Evolutionary conservation across 257 asterid species (phyloP), one percentile per base, ranked within the genome.

Genomic region (Nicotiana otophora): DNA sequence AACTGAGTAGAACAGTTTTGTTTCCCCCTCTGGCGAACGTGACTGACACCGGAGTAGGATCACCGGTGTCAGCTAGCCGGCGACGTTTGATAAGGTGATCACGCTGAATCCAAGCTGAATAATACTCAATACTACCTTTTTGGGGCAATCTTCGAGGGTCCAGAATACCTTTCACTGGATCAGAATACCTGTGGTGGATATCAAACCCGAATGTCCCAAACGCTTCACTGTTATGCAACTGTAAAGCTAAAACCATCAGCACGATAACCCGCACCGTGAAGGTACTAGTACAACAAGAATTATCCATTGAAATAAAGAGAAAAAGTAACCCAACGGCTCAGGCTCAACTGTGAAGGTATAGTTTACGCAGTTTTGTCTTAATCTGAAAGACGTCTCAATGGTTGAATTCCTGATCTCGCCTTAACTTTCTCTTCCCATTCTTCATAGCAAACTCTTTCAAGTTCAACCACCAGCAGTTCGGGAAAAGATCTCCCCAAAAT

Each of bases 91-190:
- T 82, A 85, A 90, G 83, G 46, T 84, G 91, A 87, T 96, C 99
- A 61, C 97, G 97, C 84, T 91, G 93, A n/a, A 92, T 97, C 99
- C 94, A 86, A 88, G 96, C 96, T 75, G 97, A 83, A 88, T 85
- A 94, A 90, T 94, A 96, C 72, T 92, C 97, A 48, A 87, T 82
- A 3, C 88, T 77, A 0, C 90, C 97, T 86, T 89, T 92, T 67
- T 91, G 95, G 85, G 99, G 99, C 91, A 93, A 83, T 1, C 92
- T 94, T 83, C 88, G 91, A 30, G 84, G 82, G 91, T 84, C 87
- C 78, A 93, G 77, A 82, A 88, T 85, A 34, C 88, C 90, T 89
- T 82, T 88, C 3, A 94, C 97, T 0, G 87, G 86, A 78, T 96
- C 97, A 54, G 98, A 96, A 63, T 96, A 94, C n/a, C 97, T 86